These are phyloP conservation scores for Citeromyces siamensis DNA, from an alignment of 1,139 yeast genomes.

Conservation along the genomic window DNA sequence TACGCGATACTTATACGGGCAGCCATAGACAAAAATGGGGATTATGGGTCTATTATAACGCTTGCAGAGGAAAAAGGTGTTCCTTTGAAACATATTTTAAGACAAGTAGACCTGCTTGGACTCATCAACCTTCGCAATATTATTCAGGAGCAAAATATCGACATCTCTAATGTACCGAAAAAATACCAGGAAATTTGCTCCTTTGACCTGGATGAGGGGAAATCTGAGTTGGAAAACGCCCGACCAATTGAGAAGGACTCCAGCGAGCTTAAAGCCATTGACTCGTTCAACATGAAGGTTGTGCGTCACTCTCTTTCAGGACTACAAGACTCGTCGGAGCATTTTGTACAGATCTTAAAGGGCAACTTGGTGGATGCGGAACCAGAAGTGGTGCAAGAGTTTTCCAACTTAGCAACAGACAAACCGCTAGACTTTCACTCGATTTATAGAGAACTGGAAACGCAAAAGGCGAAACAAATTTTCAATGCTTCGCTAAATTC, in stretches of 20 bases:
- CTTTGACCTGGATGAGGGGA: slow-evolving; percentile 7
- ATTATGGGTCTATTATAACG: neutral
- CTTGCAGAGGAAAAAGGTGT: neutral
- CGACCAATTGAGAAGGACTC: slow-evolving; percentile 6
- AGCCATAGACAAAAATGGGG: neutral
- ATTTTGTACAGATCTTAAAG: slow-evolving; percentile 11
- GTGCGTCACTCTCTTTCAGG: slow-evolving; percentile 74
- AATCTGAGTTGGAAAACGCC: neutral
- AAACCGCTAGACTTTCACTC: slow-evolving; percentile 49
- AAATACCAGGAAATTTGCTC: slow-evolving; percentile 3
- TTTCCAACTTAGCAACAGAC: slow-evolving; percentile 14
- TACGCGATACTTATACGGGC: slow-evolving; percentile 18
- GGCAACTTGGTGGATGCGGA: slow-evolving; percentile 13
- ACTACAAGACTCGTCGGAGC: slow-evolving; percentile 21
- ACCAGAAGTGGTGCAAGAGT: slow-evolving; percentile 21
- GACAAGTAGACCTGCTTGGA: slow-evolving; percentile 22
- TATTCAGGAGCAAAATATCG: slow-evolving; percentile 13
- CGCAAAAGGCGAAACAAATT: slow-evolving; percentile 33
- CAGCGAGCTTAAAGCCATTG: slow-evolving; percentile 46
- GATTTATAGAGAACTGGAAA: slow-evolving; percentile 37
- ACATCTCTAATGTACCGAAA: slow-evolving; percentile 4
- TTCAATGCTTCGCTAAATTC: slow-evolving; percentile 58
- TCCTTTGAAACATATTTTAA: neutral
- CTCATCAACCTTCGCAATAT: slow-evolving; percentile 35
- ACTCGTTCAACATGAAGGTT: slow-evolving; percentile 68